phyloP scores from a whole-genome alignment of 345 rosid species.

The Aurinia saxatilis region DNA sequence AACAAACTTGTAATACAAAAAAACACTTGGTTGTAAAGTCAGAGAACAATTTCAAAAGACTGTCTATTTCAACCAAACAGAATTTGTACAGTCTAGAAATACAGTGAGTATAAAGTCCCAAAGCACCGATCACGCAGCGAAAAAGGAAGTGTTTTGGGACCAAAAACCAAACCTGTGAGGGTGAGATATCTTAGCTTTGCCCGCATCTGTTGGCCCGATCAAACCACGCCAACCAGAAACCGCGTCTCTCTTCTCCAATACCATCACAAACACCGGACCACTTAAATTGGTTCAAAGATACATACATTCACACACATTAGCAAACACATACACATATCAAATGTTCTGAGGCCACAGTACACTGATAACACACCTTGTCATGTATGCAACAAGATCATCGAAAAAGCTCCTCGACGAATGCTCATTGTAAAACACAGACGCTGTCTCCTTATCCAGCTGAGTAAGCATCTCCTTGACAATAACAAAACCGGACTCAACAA shows the following conservation, averaged over 20 bases:
- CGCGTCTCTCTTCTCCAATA: constrained; percentile 72
- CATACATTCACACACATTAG: background rate
- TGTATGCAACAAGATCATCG: constrained; percentile 53
- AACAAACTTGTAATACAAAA: too few relatives aligned
- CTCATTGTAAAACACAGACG: constrained; percentile 58
- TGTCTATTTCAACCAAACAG: too few relatives aligned
- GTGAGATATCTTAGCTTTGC: constrained; percentile 60
- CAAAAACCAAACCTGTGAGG: constrained; percentile 55
- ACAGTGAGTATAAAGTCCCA: background rate
- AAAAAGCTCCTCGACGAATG: constrained; percentile 67
- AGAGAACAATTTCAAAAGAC: too few relatives aligned
- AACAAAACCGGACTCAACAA: constrained; percentile 47
- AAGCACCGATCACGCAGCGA: background rate
- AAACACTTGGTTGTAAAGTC: too few relatives aligned
- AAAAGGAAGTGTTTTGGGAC: background rate
- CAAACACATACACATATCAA: background rate
- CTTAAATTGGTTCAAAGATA: constrained; percentile 31
- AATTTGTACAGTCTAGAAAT: too few relatives aligned
- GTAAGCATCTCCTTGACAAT: constrained; percentile 43
- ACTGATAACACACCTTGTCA: constrained; percentile 48
- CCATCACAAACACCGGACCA: constrained; percentile 77
- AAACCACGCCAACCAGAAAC: constrained; percentile 75
- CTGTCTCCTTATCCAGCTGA: constrained; percentile 49
- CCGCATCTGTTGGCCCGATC: constrained; percentile 79
- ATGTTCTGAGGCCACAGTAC: background rate